phyloP scores from a whole-genome alignment of 2,329 filamentous ascomycete genomes.

The Thelonectria rubi region DNA sequence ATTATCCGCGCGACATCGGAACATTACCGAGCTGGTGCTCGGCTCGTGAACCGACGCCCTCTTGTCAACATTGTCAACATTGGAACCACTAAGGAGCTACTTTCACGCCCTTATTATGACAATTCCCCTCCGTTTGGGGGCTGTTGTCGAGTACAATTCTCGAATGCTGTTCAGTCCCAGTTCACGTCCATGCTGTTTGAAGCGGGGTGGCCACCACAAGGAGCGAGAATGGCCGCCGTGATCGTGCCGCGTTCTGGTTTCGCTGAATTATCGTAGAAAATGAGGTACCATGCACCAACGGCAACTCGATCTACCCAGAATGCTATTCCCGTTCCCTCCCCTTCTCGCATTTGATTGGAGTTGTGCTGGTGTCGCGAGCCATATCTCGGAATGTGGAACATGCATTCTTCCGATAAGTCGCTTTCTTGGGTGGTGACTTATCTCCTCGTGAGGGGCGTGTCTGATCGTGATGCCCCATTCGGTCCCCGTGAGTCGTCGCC shows the following conservation, averaged over 20 bases:
- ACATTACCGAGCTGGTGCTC: no score
- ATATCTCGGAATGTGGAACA: constrained; percentile 5
- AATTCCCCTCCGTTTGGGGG: no score
- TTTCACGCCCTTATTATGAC: no score
- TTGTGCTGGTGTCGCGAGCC: neutral
- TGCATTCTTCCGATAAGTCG: constrained; percentile 12
- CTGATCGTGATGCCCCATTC: neutral
- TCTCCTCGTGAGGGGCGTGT: neutral
- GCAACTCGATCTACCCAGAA: neutral
- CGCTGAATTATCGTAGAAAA: neutral
- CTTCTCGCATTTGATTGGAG: neutral
- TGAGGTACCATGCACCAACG: neutral
- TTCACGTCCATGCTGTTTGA: no score
- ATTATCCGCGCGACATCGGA: no score
- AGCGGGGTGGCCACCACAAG: no score
- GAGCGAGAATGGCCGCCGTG: neutral
- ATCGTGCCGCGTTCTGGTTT: neutral
- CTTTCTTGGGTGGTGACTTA: neutral
- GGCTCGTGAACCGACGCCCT: no score
- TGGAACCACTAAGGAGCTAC: no score
- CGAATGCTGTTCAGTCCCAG: no score
- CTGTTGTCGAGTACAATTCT: no score
- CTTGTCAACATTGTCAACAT: no score
- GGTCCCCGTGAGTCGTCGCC: neutral
- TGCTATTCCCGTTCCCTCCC: neutral